Evolutionary conservation across 148 eudicot genomes (phyloP), one percentile per base, ranked within the genome.

Genomic region (Nepenthes mirabilis): DNA sequence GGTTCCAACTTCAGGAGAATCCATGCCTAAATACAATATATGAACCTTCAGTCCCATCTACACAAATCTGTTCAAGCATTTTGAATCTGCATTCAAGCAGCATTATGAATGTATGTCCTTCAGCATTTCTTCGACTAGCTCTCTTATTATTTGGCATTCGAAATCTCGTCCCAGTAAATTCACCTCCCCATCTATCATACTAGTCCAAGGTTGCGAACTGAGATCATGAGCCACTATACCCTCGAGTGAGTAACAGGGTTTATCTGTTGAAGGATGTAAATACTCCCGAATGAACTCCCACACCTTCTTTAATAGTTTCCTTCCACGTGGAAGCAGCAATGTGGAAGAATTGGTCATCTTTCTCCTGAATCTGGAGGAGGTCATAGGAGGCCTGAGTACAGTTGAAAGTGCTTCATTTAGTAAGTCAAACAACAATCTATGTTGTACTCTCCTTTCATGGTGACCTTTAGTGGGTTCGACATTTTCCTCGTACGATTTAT

Each of bases 351-450:
- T 65, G 37, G 71, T 71, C 47, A 71, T 60, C 69, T 63, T 80
- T 60, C 72, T 80, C 70, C 75, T 72, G 71, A 80, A 83, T 51
- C 74, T 82, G 34, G 82, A 76, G 62, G 67, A 62, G 54, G 69
- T 65, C 57, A 72, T 55, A 12, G 85, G 82, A 45, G 90, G 85
- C 14, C 75, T 76, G 0, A 83, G 87, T 14, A 86, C 65, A 43
- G 64, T 74, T 49, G 83, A 60, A 33, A 93, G 88, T 65, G 83
- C 78, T 74, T 93, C 98, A 33, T 93, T 88, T 35, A 76, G 52
- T 67, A 86, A 63, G 68, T 86, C 98, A 57, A 86, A 78, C 56
- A 88, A 53, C 65, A 93, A 2, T 72, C 70, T 88, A 75, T 74
- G 98, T 65, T 84, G 78, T 48, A 77, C 54, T 37, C 51, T 65